Evolutionary conservation across 163 green algal genomes (phyloP).

Genomic region (Scenedesmus sp.): DNA sequence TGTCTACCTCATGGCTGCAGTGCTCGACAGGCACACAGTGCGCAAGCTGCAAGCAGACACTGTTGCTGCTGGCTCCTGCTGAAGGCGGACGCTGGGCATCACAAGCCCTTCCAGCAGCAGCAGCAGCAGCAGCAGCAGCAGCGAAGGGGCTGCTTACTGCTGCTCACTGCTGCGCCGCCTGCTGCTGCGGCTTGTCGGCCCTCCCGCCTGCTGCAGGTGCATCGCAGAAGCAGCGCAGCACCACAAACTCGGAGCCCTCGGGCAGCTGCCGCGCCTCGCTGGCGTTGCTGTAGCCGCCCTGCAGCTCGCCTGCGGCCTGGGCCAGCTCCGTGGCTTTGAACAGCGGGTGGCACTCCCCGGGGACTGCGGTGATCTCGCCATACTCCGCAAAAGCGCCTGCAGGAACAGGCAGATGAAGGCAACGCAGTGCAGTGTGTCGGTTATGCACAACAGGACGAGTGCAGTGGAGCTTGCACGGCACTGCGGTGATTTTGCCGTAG

Average conservation of each 20-base stretch:
- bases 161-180: background rate
- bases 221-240: background rate
- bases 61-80: no score
- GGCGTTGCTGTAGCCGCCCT: slow-evolving; percentile 30
- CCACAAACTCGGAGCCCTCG: slow-evolving; percentile 37
- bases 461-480: no score
- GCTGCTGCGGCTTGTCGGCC: background rate
- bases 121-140: background rate
- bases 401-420: background rate
- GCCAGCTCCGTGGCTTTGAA: background rate
- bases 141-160: background rate
- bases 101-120: no score
- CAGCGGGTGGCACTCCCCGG: slow-evolving; percentile 19
- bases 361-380: background rate
- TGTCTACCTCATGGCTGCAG: background rate
- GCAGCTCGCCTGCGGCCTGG: background rate
- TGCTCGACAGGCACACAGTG: background rate
- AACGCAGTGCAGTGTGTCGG: no score
- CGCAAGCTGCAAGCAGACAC: no score
- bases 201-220: background rate
- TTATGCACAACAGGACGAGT: no score
- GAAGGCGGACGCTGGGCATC: no score
- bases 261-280: background rate
- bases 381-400: background rate
- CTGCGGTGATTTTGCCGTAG: no score